Evolutionary conservation across 2,329 filamentous ascomycete genomes (phyloP).

Genomic region (Tolypocladium nubicola): DNA sequence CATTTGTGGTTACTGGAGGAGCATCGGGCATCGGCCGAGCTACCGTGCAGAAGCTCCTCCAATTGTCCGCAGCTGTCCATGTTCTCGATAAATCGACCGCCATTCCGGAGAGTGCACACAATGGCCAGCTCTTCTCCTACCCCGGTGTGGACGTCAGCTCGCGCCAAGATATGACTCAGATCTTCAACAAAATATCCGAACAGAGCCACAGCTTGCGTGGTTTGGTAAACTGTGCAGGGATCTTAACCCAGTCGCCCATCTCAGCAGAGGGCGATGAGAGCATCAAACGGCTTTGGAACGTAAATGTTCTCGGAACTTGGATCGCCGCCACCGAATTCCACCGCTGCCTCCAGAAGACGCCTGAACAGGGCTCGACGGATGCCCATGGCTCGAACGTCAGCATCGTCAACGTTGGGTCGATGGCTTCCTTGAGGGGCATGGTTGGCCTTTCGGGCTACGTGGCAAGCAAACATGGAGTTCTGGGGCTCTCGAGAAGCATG

Average conservation of each 20-base stretch:
- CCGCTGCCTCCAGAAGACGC: neutral
- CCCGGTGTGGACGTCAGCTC: neutral
- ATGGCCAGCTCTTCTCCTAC: neutral
- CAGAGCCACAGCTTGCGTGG: neutral
- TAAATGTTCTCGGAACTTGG: slow-evolving; percentile 2
- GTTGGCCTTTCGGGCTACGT: neutral
- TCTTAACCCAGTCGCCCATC: neutral
- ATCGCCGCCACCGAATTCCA: slow-evolving; percentile 2
- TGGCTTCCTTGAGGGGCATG: neutral
- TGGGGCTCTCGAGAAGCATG: slow-evolving; percentile 1
- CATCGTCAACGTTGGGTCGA: slow-evolving; percentile 2
- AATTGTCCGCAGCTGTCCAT: slow-evolving; percentile 1
- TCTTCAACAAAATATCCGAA: neutral
- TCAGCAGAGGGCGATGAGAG: neutral
- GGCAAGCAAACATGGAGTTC: slow-evolving; percentile 1
- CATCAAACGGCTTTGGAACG: neutral
- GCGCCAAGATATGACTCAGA: neutral
- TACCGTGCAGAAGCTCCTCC: slow-evolving; percentile 1
- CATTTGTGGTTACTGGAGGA: slow-evolving; percentile 2
- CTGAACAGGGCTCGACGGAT: neutral
- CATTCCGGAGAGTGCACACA: neutral
- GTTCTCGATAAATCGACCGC: neutral
- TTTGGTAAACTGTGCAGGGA: slow-evolving; percentile 1
- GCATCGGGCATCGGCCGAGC: slow-evolving; percentile 1
- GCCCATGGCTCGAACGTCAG: neutral